Evolutionary conservation across 1,139 yeast species (phyloP), one percentile per base, ranked within the genome.

Genomic region (Saccharomyces hybrid): DNA sequence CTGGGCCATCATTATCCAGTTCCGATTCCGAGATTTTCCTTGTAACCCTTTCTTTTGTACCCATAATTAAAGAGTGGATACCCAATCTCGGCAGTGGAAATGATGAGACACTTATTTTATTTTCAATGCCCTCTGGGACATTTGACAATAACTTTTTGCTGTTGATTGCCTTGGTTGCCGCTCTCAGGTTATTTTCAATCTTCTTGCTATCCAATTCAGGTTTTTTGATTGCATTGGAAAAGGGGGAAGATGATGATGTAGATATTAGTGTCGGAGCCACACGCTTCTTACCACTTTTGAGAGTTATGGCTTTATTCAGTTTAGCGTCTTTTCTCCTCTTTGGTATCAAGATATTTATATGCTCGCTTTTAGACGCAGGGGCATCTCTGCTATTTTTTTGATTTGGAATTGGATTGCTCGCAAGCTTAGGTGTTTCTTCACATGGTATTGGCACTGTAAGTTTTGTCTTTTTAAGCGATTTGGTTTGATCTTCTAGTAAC

Each of bases 231-330:
- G 26, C 42, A 19, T n/a, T 51, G 19, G 23, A 49, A 46, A 41
- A 23, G 27, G 50, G 25, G 28, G 56, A 16, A 1, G 49, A 31
- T 8, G 47, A 9, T 19, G 52, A 49, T 1, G 80, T 69, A 0
- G 91, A 80, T 1, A 91, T 78, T 13, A 91, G 73, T 53, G 84
- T 77, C 0, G 99, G 98, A 0, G 96, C 82, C 1, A 93, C 93
- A 59, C 97, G 75, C 62, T 90, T 90, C 65, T 84, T 86, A 13
- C 98, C 98, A 47, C 86, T 70, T 41, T 62, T 67, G 3, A 66
- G 57, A 23, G 50, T 48, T 3, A 62, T 66, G 5, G 66, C 62
- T 29, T 62, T 61, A 50, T 72, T 70, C n/a, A 70, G 54, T 50
- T 63, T 67, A 5, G 55, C 57, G 41, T 61, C 65, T 41, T 62